phyloP scores from a whole-genome alignment of 1,284 basidiomycete genomes.

The Cryptococcus sp. region DNA sequence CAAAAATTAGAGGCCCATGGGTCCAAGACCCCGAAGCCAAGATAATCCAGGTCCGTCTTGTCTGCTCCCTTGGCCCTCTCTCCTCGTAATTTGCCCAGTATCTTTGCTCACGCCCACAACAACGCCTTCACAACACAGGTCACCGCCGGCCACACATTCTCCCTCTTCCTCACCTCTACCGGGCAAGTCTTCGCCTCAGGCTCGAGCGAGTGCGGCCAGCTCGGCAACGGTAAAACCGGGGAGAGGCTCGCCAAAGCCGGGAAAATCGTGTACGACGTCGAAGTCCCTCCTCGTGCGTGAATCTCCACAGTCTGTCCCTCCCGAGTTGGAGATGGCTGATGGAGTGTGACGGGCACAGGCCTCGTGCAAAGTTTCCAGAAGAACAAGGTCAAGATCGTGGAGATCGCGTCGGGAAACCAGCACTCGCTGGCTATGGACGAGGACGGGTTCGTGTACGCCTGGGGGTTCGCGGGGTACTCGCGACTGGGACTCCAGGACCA shows the following conservation, averaged over 20 bases:
- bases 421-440: slow-evolving; percentile 77
- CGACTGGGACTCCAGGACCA: slow-evolving; percentile 65
- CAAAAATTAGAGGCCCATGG: slow-evolving; percentile 41
- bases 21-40: slow-evolving; percentile 28
- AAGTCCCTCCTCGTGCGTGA: slow-evolving; percentile 64
- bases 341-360: slow-evolving; percentile 3
- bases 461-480: slow-evolving; percentile 55
- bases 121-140: slow-evolving; percentile 56
- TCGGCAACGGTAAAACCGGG: slow-evolving; percentile 86
- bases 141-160: slow-evolving; percentile 77
- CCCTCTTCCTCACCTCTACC: slow-evolving; percentile 70
- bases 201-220: slow-evolving; percentile 86
- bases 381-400: slow-evolving; percentile 70
- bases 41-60: slow-evolving; percentile 28
- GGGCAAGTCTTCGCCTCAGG: slow-evolving; percentile 89
- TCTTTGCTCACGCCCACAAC: not conserved
- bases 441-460: slow-evolving; percentile 77
- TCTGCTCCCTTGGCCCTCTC: not conserved
- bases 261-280: slow-evolving; percentile 76
- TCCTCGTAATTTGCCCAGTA: too few species aligned
- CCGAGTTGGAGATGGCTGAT: not conserved
- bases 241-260: slow-evolving; percentile 81
- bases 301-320: not conserved
- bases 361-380: slow-evolving; percentile 23
- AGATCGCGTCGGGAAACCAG: slow-evolving; percentile 81